Percentiles rank a stretch among this genome's conserved stretches.
Evolutionary conservation across 495 filamentous ascomycete genomes (phyloP).

Genomic region (Cairneyella variabilis): DNA sequence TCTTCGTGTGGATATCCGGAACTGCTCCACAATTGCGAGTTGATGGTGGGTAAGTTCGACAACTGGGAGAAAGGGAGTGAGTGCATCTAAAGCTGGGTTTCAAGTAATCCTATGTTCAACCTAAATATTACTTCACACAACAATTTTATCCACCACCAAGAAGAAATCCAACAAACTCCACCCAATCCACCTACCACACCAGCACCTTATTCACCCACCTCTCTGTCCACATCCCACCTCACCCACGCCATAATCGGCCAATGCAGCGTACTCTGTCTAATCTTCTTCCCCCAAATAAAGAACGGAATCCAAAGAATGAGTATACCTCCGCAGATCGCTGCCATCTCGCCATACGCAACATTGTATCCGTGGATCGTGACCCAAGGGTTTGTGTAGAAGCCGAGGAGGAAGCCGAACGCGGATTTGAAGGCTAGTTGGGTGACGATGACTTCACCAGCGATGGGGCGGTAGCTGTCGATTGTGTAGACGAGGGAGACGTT

Average conservation of each 20-base stretch:
- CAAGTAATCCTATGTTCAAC: too few relatives aligned
- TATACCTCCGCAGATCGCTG: slow-evolving; percentile 40
- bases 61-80: too few relatives aligned
- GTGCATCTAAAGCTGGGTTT: too few relatives aligned
- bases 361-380: slow-evolving; percentile 41
- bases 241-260: slow-evolving; percentile 44
- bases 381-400: slow-evolving; percentile 58
- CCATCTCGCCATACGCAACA: slow-evolving; percentile 51
- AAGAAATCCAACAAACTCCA: too few relatives aligned
- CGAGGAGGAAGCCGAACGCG: slow-evolving; percentile 46
- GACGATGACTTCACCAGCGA: slow-evolving; percentile 46
- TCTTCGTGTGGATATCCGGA: too few relatives aligned
- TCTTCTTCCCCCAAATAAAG: slow-evolving; percentile 44
- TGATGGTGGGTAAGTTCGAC: too few relatives aligned
- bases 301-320: slow-evolving; percentile 40
- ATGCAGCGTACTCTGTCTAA: slow-evolving; percentile 41
- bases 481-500: slow-evolving; percentile 48
- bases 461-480: slow-evolving; percentile 49
- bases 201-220: slow-evolving; percentile 47
- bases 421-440: slow-evolving; percentile 48
- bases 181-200: too few relatives aligned
- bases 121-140: too few relatives aligned
- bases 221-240: slow-evolving; percentile 44
- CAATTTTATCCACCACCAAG: too few relatives aligned
- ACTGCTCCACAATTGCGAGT: too few relatives aligned